Evolutionary conservation across 2,329 filamentous ascomycete species (phyloP), one percentile per base, ranked within the genome.

Genomic region (Ophiosphaerella herpotricha): DNA sequence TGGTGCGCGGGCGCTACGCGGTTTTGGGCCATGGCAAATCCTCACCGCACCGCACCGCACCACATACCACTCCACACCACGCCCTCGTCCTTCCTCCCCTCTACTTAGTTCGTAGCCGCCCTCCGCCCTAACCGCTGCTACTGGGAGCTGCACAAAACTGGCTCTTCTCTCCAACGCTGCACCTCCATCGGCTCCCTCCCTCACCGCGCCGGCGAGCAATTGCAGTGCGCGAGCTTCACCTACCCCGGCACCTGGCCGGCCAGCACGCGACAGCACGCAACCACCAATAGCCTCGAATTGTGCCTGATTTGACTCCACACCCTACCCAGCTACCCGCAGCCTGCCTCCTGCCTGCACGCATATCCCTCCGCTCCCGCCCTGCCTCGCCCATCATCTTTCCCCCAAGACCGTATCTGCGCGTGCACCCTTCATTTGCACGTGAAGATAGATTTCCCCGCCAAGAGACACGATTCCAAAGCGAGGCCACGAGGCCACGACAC

Each of bases 231-330:
- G 43, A 37, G 42, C 52, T 39, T 58, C 33, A 23, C 50, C 39
- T 41, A 60, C 57, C 65, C 64, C 55, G 60, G 63, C 55, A 50
- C 55, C 46, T 54, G 26, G 26, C 26, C 6, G 26, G 11, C 26
- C 26, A 29, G 26, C 69, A 70, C 69, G 69, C 69, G 69, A 71
- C 68, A 70, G 54, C 60, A 56, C 39, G 52, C 60, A 61, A 54
- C 45, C 58, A 54, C 36, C 66, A 65, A 68, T 67, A 58, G 57
- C 44, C 16, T 52, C 52, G 32, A 39, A 32, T 36, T 52, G 64
- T 67, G 63, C 67, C 67, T 70, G 62, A 52, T 52, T 29, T 29
- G 26, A 29, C 11, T 29, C 26, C 26, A 4, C 26, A 29, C 11
- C 11, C 44, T 29, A 48, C 49, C 44, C 53, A 54, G 50, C 59